A percentile compares a stretch with the other conserved stretches of the same genome.
These are phyloP conservation scores for Physcomitrium patens DNA, from an alignment of 225 moss, liverwort and hornwort species.

Conservation along the genomic window DNA sequence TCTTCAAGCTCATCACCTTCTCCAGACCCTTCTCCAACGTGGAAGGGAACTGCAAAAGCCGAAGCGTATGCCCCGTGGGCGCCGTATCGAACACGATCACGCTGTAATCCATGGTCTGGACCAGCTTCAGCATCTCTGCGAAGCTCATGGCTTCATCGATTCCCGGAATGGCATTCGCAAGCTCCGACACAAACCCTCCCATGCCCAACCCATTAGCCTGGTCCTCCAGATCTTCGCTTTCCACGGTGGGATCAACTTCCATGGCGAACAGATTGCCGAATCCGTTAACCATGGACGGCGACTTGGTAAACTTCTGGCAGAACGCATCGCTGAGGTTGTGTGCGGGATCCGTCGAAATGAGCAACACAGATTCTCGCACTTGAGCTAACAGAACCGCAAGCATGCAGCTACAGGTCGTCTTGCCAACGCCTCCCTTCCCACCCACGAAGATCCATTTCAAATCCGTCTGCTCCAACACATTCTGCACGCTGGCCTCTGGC, in stretches of 20 bases:
- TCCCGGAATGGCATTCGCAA: conserved; percentile 73
- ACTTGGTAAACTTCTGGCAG: conserved; percentile 88
- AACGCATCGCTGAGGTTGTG: conserved; percentile 99
- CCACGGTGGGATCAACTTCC: conserved; percentile 88
- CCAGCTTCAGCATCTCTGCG: conserved; percentile 80
- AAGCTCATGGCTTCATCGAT: conserved; percentile 85
- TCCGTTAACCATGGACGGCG: conserved; percentile 84
- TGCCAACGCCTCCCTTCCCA: conserved; percentile 76
- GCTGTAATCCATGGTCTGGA: conserved; percentile 78
- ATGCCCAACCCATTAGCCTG: conserved; percentile 65
- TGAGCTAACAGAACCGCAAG: conserved; percentile 62
- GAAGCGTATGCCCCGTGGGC: conserved; percentile 89
- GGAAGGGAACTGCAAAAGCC: conserved; percentile 88
- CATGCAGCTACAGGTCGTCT: conserved; percentile 84
- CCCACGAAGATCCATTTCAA: conserved; percentile 99
- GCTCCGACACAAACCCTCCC: conserved; percentile 69
- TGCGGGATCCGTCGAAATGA: conserved; percentile 96
- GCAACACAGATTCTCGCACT: conserved; percentile 77
- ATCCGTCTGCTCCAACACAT: conserved; percentile 79
- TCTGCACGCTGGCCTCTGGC: conserved; percentile 72
- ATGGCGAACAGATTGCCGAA: conserved; percentile 91
- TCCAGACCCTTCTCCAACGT: conserved; percentile 95
- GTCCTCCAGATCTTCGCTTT: conserved; percentile 74
- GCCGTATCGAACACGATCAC: conserved; percentile 81
- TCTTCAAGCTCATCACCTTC: conserved; percentile 81